These are phyloP conservation scores for Carex parvula DNA, from an alignment of 176 grass and related monocot species.

Conservation along the genomic window DNA sequence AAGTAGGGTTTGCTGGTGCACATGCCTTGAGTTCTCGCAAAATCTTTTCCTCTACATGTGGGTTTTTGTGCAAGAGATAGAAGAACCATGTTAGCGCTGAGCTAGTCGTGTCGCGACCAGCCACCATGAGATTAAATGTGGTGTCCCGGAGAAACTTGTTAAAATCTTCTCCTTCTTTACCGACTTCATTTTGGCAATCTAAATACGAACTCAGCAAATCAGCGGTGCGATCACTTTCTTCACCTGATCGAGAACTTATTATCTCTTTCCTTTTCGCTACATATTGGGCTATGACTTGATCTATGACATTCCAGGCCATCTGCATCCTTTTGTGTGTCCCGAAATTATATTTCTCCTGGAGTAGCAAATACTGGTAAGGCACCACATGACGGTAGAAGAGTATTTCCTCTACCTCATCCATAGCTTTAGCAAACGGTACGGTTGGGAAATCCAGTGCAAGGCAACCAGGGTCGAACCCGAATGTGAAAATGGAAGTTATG, in stretches of 20 bases:
- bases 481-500: slow-evolving; percentile 54
- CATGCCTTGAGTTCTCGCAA: slow-evolving; percentile 43
- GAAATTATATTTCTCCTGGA: slow-evolving; percentile 32
- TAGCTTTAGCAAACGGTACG: slow-evolving; percentile 53
- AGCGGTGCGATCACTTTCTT: not conserved
- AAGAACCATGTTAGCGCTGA: slow-evolving; percentile 75
- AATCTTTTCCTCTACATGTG: slow-evolving; percentile 44
- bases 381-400: slow-evolving; percentile 49
- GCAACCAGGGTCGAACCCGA: slow-evolving; percentile 62
- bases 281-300: slow-evolving; percentile 44
- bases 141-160: slow-evolving; percentile 66
- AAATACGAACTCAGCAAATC: slow-evolving; percentile 62
- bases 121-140: slow-evolving; percentile 67
- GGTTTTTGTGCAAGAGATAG: slow-evolving; percentile 61
- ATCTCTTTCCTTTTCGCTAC: slow-evolving; percentile 36
- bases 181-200: slow-evolving; percentile 36
- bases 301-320: slow-evolving; percentile 36
- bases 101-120: slow-evolving; percentile 65
- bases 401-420: slow-evolving; percentile 56
- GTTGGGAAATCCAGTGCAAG: slow-evolving; percentile 48
- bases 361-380: slow-evolving; percentile 35
- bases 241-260: not conserved
- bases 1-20: slow-evolving; percentile 5
- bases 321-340: slow-evolving; percentile 43
- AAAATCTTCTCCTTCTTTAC: slow-evolving; percentile 40